phyloP scores from a whole-genome alignment of 768 basidiomycete species.

The Rhizopogon vesiculosus region DNA sequence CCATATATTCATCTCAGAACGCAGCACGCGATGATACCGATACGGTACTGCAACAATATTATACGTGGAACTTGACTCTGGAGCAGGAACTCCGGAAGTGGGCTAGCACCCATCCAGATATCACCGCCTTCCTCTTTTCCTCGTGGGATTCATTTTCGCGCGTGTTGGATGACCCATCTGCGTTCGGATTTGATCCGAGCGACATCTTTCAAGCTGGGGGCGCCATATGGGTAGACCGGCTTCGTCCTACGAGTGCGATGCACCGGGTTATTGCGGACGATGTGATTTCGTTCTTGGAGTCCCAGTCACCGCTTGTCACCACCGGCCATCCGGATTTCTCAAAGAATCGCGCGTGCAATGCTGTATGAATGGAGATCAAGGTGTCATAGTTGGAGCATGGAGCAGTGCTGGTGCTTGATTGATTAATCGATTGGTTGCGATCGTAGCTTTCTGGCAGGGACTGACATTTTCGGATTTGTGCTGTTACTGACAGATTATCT shows the following conservation, averaged over 20 bases:
- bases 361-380: background rate
- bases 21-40: background rate
- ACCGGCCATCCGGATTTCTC: background rate
- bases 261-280: constrained; percentile 14
- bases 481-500: background rate
- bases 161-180: constrained; percentile 41
- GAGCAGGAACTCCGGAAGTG: constrained; percentile 30
- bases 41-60: background rate
- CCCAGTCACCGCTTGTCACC: background rate
- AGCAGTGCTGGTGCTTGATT: background rate
- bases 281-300: background rate
- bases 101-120: constrained; percentile 34
- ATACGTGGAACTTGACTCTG: constrained; percentile 44
- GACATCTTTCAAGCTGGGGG: constrained; percentile 30
- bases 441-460: background rate
- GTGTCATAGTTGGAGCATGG: background rate
- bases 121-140: constrained; percentile 46
- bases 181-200: background rate
- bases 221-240: constrained; percentile 9
- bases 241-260: constrained; percentile 12
- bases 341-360: background rate
- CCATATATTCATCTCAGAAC: background rate
- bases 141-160: constrained; percentile 40
- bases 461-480: background rate
- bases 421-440: background rate